A percentile compares a stretch with the other conserved stretches of the same genome.
Evolutionary conservation across 257 asterid species (phyloP).

Genomic region (Nicotiana obtusifolia): DNA sequence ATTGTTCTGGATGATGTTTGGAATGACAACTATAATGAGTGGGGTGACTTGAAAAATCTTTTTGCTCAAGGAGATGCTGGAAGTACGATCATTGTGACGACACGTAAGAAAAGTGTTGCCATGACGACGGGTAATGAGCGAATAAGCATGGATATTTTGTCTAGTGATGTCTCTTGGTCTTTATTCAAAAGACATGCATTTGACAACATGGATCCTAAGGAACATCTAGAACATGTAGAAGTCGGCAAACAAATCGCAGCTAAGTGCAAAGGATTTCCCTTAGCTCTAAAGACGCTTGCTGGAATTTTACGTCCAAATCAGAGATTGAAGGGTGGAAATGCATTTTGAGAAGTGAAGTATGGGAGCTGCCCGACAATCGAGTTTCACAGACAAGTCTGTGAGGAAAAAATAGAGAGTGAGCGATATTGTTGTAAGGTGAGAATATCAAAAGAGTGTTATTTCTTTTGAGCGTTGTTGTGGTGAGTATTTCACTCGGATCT

Average conservation of each 20-base stretch:
- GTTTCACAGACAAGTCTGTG: too few relatives aligned
- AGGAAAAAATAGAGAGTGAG: too few relatives aligned
- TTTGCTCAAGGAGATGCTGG: conserved; percentile 39
- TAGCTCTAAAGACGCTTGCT: neutral
- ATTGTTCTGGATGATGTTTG: conserved; percentile 56
- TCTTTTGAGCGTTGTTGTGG: too few relatives aligned
- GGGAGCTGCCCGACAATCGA: neutral
- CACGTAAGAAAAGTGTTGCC: conserved; percentile 43
- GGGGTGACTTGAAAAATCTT: conserved; percentile 27
- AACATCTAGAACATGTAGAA: neutral
- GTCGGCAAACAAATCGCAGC: neutral
- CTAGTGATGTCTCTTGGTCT: neutral
- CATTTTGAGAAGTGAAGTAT: neutral
- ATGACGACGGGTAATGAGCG: conserved; percentile 18
- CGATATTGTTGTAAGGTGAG: too few relatives aligned
- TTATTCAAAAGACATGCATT: conserved; percentile 11
- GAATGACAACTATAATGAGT: conserved; percentile 33
- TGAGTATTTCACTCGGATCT: too few relatives aligned
- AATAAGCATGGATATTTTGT: neutral
- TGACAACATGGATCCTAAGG: neutral
- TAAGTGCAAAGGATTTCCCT: conserved; percentile 6
- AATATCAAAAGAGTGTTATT: too few relatives aligned
- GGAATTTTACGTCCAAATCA: neutral
- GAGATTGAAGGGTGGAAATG: neutral
- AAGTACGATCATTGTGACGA: conserved; percentile 53